Conservation (phyloP, 1,139 yeast genomes). For the Suhomyces taliae region DNA sequence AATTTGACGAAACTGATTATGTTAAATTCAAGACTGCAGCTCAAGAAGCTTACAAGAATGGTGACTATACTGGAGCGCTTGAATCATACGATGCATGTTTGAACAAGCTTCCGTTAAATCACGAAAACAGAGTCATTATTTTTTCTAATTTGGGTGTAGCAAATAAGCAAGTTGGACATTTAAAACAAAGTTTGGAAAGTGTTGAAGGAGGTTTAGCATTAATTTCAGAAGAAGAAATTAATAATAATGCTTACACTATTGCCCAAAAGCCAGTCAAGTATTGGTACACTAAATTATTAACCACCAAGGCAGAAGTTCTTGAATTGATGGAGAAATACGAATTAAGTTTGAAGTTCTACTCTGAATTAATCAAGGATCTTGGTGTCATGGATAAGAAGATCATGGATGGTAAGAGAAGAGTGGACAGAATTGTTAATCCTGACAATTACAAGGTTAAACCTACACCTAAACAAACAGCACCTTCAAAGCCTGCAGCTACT, state of each 20-base stretch:
- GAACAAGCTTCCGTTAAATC: constrained; percentile 59
- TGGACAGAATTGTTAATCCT: constrained; percentile 65
- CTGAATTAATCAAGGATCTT: constrained; percentile 54
- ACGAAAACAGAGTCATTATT: constrained; percentile 67
- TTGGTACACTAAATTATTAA: constrained; percentile 70
- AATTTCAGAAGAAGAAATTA: constrained; percentile 45
- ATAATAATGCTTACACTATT: constrained; percentile 22
- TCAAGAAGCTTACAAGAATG: constrained; percentile 62
- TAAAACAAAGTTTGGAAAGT: constrained; percentile 57
- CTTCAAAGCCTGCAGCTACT: constrained; percentile 15
- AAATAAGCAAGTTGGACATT: constrained; percentile 70
- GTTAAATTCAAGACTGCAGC: constrained; percentile 62
- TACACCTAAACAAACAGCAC: constrained; percentile 13
- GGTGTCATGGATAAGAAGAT: constrained; percentile 66
- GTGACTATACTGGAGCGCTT: constrained; percentile 77
- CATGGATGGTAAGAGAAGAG: constrained; percentile 82
- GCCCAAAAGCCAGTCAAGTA: constrained; percentile 61
- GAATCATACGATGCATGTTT: constrained; percentile 63
- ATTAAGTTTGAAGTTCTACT: constrained; percentile 64
- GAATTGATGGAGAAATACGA: constrained; percentile 74
- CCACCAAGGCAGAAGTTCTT: constrained; percentile 77
- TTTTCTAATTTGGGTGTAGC: constrained; percentile 77
- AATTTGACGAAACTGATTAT: constrained; percentile 51
- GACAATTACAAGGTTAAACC: constrained; percentile 17
- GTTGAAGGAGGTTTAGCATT: constrained; percentile 59